Evolutionary conservation across 306 rosid species (phyloP).

Genomic region (Malus fusca): DNA sequence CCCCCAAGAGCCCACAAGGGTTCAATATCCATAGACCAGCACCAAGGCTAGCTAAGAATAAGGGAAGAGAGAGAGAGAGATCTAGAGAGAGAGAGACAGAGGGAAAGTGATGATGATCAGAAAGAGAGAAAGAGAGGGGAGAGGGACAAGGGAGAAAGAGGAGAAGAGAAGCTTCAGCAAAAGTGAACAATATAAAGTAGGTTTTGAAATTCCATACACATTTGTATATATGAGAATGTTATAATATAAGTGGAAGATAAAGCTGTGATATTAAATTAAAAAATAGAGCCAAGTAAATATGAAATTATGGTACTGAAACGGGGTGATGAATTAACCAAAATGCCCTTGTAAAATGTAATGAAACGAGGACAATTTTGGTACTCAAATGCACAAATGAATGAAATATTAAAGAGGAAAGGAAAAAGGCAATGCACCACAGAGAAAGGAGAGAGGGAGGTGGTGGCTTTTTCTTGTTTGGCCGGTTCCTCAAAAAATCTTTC

Average conservation of each 20-base stretch:
- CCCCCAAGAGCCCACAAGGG: constrained; percentile 98
- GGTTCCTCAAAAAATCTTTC: constrained; percentile 73
- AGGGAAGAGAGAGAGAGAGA: constrained; percentile 8
- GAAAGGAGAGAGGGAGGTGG: constrained; percentile 22
- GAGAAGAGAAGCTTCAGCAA: constrained; percentile 67
- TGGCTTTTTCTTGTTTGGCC: constrained; percentile 67
- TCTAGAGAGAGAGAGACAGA: constrained; percentile 11
- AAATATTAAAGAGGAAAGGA: constrained; percentile 47
- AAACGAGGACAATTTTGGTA: constrained; percentile 10
- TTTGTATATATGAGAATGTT: constrained; percentile 18
- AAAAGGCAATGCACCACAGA: constrained; percentile 31
- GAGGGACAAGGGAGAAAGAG: constrained; percentile 1
- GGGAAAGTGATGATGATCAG: neutral
- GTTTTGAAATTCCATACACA: constrained; percentile 58
- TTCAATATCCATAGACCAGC: constrained; percentile 99
- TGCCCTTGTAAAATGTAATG: constrained; percentile 7
- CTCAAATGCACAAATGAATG: neutral
- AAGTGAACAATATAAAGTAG: constrained; percentile 53
- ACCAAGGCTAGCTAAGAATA: constrained; percentile 39
- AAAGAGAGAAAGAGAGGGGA: constrained; percentile 1
- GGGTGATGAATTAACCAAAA: constrained; percentile 32
- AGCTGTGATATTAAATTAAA: too few species aligned
- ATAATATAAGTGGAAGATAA: too few species aligned
- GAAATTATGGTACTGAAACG: constrained; percentile 24
- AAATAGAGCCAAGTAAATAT: constrained; percentile 19